phyloP scores from a whole-genome alignment of 306 rosid species.

The Comarum palustre region DNA sequence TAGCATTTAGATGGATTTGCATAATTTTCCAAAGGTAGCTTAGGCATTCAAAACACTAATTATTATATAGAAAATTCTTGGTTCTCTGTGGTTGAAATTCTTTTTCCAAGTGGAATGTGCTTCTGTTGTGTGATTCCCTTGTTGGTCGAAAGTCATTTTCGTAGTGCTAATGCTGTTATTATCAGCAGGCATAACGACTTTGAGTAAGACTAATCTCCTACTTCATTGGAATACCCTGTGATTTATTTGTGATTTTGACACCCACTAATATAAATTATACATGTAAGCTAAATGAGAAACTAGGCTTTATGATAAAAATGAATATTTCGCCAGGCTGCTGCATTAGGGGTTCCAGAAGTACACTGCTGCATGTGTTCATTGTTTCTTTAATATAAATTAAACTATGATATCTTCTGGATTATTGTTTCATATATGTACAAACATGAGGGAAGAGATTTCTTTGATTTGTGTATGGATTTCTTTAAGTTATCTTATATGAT shows the following conservation, averaged over 20 bases:
- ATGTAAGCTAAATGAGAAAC: not conserved
- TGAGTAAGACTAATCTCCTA: not conserved
- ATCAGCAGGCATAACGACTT: not conserved
- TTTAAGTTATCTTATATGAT: not conserved
- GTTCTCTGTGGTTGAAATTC: not conserved
- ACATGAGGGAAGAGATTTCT: not conserved
- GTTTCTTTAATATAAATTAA: not conserved
- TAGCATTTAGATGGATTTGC: not conserved
- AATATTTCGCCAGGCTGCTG: not conserved
- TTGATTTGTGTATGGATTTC: not conserved
- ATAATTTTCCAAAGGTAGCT: not conserved
- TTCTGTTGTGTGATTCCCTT: not conserved
- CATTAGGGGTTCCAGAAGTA: not conserved
- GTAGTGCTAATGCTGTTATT: not conserved
- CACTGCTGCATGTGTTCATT: not conserved
- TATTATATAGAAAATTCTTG: not conserved
- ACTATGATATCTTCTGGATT: not conserved
- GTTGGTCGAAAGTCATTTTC: not conserved
- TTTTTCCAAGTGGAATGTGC: not conserved
- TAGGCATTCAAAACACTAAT: not conserved
- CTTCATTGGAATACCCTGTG: slow-evolving; percentile 8
- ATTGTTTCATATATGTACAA: not conserved
- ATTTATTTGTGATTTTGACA: slow-evolving; percentile 19
- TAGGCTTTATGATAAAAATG: not conserved
- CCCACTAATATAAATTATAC: slow-evolving; percentile 4